A percentile compares a stretch with the other conserved stretches of the same genome.
These are phyloP conservation scores for peach (Prunus persica) DNA, from an alignment of 306 rosid species.

Conservation along the genomic window DNA sequence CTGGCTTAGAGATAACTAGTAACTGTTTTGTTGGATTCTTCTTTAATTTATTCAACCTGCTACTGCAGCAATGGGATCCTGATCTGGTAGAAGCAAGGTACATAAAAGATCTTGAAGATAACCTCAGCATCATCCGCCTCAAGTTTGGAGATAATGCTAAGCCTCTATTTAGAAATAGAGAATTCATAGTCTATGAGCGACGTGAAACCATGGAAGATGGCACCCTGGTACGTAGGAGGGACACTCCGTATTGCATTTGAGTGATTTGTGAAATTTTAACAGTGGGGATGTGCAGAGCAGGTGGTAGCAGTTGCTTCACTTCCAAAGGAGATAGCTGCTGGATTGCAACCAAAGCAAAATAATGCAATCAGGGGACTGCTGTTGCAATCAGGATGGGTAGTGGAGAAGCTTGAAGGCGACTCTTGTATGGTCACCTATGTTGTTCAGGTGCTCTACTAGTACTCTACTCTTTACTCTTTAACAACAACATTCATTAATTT, in stretches of 20 bases:
- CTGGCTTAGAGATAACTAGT: too few species aligned
- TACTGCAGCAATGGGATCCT: slow-evolving; percentile 85
- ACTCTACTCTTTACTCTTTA: background rate
- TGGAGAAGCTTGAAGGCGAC: slow-evolving; percentile 72
- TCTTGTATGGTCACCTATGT: slow-evolving; percentile 80
- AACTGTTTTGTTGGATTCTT: background rate
- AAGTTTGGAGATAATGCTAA: slow-evolving; percentile 81
- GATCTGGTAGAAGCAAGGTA: slow-evolving; percentile 85
- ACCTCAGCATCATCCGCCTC: slow-evolving; percentile 74
- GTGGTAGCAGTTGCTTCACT: slow-evolving; percentile 93
- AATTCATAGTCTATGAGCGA: slow-evolving; percentile 81
- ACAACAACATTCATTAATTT: too few species aligned
- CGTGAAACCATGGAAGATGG: slow-evolving; percentile 94
- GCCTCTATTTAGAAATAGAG: slow-evolving; percentile 78
- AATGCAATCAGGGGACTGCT: slow-evolving; percentile 82
- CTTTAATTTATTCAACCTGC: slow-evolving; percentile 11
- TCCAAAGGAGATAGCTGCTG: slow-evolving; percentile 88
- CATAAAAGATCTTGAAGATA: slow-evolving; percentile 65
- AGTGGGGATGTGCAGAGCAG: slow-evolving; percentile 21
- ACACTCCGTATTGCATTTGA: background rate
- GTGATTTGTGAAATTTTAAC: background rate
- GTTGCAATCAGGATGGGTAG: slow-evolving; percentile 89
- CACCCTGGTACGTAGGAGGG: slow-evolving; percentile 52
- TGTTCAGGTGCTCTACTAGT: slow-evolving; percentile 58
- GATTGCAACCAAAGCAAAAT: slow-evolving; percentile 74